Evolutionary conservation across 2,329 filamentous ascomycete species (phyloP).

Genomic region (Pyrenophora graminea): DNA sequence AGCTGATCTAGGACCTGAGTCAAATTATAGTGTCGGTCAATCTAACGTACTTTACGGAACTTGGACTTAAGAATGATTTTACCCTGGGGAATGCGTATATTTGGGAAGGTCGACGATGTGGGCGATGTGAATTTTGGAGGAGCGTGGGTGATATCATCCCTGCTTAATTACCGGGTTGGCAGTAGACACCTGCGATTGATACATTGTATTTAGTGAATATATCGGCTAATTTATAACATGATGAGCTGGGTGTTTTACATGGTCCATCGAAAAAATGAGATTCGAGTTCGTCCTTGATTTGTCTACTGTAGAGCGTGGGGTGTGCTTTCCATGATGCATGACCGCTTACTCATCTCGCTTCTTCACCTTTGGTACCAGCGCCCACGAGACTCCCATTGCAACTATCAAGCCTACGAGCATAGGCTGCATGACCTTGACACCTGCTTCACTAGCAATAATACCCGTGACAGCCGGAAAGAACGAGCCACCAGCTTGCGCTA

Average conservation of each 20-base stretch:
- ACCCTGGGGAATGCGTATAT: slow-evolving; percentile 13
- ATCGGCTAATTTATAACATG: too few species aligned
- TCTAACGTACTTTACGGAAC: slow-evolving; percentile 11
- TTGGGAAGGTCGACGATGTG: slow-evolving; percentile 19
- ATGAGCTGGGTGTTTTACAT: too few species aligned
- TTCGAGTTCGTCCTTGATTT: too few species aligned
- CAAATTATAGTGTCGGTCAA: neutral
- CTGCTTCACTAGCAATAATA: slow-evolving; percentile 49
- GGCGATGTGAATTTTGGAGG: slow-evolving; percentile 18
- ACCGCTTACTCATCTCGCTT: slow-evolving; percentile 14
- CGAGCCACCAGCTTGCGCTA: slow-evolving; percentile 60
- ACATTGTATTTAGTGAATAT: too few species aligned
- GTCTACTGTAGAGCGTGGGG: too few species aligned
- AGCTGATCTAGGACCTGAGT: neutral
- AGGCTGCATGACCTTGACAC: slow-evolving; percentile 30
- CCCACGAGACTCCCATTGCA: slow-evolving; percentile 27
- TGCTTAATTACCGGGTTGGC: neutral
- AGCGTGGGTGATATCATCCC: slow-evolving; percentile 8
- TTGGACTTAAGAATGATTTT: slow-evolving; percentile 13
- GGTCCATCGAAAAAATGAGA: too few species aligned
- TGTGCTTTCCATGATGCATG: neutral
- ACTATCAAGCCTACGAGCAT: slow-evolving; percentile 29
- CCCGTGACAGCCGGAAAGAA: slow-evolving; percentile 62
- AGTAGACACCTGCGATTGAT: neutral
- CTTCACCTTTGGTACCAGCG: slow-evolving; percentile 22